phyloP scores from a whole-genome alignment of 176 grass and related monocot genomes.

The Rhipidocladum racemiflorum region DNA sequence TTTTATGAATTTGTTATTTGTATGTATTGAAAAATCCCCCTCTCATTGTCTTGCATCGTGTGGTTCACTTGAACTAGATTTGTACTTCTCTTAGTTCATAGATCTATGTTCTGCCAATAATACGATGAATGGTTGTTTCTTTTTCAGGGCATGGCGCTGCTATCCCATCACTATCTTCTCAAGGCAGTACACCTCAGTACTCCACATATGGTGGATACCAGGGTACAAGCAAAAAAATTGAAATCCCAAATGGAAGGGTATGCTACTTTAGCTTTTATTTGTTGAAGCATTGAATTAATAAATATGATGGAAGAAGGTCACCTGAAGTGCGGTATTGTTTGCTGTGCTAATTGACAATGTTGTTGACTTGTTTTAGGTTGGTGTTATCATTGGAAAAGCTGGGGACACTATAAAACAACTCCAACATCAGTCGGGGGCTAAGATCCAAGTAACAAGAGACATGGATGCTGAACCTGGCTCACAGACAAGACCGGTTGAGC shows the following conservation, averaged over 20 bases:
- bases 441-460: constrained; percentile 94
- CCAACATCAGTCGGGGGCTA: constrained; percentile 85
- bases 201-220: constrained; percentile 74
- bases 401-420: constrained; percentile 89
- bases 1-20: background rate
- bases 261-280: background rate
- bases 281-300: background rate
- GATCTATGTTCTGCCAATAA: background rate
- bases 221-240: constrained; percentile 78
- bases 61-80: background rate
- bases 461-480: constrained; percentile 77
- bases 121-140: constrained; percentile 5
- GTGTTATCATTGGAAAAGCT: constrained; percentile 92
- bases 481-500: constrained; percentile 63
- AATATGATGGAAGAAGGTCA: background rate
- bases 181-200: constrained; percentile 45
- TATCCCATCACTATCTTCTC: constrained; percentile 58
- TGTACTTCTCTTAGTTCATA: background rate
- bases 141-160: constrained; percentile 51
- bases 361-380: constrained; percentile 52
- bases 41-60: background rate
- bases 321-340: background rate
- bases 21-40: background rate
- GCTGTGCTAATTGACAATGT: background rate
- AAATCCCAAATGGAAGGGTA: constrained; percentile 93